Conservation (phyloP, 768 basidiomycete species). For the Panellus pusillus region DNA sequence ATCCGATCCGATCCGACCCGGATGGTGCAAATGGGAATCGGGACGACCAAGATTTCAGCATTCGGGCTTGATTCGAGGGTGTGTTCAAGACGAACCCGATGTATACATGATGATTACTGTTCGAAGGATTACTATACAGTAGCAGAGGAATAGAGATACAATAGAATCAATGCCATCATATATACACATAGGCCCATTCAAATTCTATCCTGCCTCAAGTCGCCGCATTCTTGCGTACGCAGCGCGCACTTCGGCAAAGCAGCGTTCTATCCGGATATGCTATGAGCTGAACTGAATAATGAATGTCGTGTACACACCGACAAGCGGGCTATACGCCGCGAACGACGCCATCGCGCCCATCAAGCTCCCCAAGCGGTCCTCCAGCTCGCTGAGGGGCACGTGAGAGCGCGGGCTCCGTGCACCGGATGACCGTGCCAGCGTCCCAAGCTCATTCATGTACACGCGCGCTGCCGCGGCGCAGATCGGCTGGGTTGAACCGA, state of each 20-base stretch:
- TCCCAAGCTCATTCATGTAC: slow-evolving; percentile 3
- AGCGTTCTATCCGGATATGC: not conserved
- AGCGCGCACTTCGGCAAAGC: not conserved
- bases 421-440: not conserved
- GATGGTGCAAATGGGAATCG: too few species aligned
- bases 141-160: too few species aligned
- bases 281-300: not conserved
- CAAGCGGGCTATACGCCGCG: slow-evolving; percentile 11
- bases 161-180: too few species aligned
- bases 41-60: too few species aligned
- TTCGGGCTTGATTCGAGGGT: too few species aligned
- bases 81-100: too few species aligned
- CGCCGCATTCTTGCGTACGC: not conserved
- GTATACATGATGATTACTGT: too few species aligned
- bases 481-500: not conserved
- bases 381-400: not conserved
- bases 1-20: too few species aligned
- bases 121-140: too few species aligned
- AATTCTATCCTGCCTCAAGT: too few species aligned
- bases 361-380: not conserved
- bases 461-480: slow-evolving; percentile 6
- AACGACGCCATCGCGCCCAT: slow-evolving; percentile 14
- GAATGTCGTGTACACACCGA: slow-evolving; percentile 1
- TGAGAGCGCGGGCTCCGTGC: not conserved
- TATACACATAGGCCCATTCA: too few species aligned